A percentile compares a stretch with the other conserved stretches of the same genome.
Evolutionary conservation across 129 eudicot genomes (phyloP).

Genomic region (Chrysanthemum lavandulifolium): DNA sequence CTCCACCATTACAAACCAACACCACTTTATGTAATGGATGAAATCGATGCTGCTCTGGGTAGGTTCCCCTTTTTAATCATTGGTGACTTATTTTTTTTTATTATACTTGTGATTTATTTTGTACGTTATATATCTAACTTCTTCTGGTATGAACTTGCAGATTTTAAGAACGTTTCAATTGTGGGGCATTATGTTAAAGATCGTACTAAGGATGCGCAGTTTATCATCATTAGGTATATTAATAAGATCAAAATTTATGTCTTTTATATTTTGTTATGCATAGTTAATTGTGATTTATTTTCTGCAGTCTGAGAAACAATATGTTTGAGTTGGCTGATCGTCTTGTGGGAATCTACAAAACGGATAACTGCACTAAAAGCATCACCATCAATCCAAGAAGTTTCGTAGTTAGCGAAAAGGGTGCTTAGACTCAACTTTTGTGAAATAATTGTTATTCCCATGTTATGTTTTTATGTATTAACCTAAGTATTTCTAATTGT

Average conservation of each 20-base stretch:
- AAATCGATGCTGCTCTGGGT: conserved; percentile 99
- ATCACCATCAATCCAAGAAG: conserved; percentile 88
- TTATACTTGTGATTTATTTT: not conserved
- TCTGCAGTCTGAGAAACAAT: conserved; percentile 89
- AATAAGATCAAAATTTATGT: not conserved
- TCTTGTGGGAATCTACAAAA: conserved; percentile 95
- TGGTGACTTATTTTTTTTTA: not conserved
- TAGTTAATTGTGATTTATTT: not conserved
- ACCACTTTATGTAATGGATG: conserved; percentile 99
- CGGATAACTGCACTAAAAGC: conserved; percentile 97
- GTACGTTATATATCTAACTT: not conserved
- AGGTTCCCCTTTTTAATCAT: not conserved
- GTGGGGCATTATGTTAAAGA: conserved; percentile 99
- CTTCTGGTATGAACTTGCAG: conserved; percentile 33
- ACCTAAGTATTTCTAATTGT: conserved; percentile 9
- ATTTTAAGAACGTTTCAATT: conserved; percentile 92
- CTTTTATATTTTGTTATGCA: not conserved
- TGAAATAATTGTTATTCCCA: not conserved
- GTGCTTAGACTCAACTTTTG: conserved; percentile 33
- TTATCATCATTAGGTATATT: conserved; percentile 85
- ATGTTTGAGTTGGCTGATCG: conserved; percentile 99
- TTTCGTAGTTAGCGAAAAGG: conserved; percentile 69
- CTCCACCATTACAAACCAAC: conserved; percentile 99
- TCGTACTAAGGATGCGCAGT: conserved; percentile 94
- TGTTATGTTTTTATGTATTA: conserved; percentile 18